phyloP scores from a whole-genome alignment of 345 rosid species.

The Sonneratia alba region DNA sequence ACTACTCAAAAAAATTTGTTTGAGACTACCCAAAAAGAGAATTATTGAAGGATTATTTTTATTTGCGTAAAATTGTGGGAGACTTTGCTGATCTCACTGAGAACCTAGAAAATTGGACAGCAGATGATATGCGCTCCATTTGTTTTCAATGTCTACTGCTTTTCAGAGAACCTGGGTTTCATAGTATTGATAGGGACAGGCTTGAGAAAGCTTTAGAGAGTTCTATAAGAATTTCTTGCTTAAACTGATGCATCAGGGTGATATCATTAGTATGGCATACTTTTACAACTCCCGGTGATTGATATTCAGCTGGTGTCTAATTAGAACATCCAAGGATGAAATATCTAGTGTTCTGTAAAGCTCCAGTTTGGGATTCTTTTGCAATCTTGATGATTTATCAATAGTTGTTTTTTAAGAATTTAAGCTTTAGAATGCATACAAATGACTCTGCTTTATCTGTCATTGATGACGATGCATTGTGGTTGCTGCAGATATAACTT shows the following conservation, averaged over 20 bases:
- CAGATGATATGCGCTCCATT: too few relatives aligned
- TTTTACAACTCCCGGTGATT: neutral
- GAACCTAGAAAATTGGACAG: too few relatives aligned
- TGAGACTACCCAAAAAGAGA: too few relatives aligned
- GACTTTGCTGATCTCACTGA: too few relatives aligned
- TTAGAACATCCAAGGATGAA: neutral
- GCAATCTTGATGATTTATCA: neutral
- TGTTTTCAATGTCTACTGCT: too few relatives aligned
- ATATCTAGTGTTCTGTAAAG: neutral
- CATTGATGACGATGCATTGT: neutral
- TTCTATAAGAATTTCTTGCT: neutral
- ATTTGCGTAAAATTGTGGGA: too few relatives aligned
- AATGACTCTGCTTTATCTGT: neutral
- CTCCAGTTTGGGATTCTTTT: neutral
- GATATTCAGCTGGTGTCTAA: too few relatives aligned
- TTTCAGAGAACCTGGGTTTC: too few relatives aligned
- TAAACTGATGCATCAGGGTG: neutral
- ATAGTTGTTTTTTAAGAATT: neutral
- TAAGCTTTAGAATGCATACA: neutral
- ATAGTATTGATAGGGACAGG: neutral
- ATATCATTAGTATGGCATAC: too few relatives aligned
- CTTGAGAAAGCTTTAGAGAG: neutral
- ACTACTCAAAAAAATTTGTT: too few relatives aligned
- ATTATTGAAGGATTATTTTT: too few relatives aligned
- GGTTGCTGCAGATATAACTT: constrained; percentile 62